Conservation (phyloP, 176 grass and related monocot species). For the Oryza meyeriana region DNA sequence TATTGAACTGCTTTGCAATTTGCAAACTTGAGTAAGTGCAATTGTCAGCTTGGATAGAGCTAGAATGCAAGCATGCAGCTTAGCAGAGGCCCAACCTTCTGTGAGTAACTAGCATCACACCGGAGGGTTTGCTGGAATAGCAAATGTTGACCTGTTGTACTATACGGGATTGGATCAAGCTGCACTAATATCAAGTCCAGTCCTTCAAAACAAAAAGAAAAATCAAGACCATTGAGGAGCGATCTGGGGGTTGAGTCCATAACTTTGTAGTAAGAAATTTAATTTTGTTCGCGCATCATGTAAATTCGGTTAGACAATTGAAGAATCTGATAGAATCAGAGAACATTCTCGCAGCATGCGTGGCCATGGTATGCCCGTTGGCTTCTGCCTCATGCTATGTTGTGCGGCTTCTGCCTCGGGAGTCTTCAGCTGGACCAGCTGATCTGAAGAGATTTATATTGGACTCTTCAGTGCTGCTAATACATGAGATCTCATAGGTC, state of each 20-base stretch:
- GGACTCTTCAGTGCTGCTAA: neutral
- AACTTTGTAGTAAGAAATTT: neutral
- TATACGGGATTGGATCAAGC: neutral
- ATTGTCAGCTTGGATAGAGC: neutral
- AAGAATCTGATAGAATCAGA: neutral
- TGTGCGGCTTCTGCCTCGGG: neutral
- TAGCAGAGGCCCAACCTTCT: neutral
- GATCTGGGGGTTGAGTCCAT: neutral
- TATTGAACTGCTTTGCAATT: neutral
- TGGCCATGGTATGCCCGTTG: no score
- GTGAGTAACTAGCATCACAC: neutral
- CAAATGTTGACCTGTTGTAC: neutral
- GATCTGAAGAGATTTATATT: neutral
- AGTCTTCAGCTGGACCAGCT: neutral
- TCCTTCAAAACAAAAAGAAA: no score
- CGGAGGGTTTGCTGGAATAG: neutral
- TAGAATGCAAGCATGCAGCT: neutral
- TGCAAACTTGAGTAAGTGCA: neutral
- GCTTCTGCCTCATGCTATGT: neutral
- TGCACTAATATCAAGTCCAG: neutral
- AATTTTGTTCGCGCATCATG: neutral
- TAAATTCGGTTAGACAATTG: neutral
- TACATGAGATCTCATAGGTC: neutral
- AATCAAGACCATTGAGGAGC: neutral
- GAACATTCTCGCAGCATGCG: no score